Base-by-base conservation (phyloP, 345 rosid species). In the Sonneratia alba region DNA sequence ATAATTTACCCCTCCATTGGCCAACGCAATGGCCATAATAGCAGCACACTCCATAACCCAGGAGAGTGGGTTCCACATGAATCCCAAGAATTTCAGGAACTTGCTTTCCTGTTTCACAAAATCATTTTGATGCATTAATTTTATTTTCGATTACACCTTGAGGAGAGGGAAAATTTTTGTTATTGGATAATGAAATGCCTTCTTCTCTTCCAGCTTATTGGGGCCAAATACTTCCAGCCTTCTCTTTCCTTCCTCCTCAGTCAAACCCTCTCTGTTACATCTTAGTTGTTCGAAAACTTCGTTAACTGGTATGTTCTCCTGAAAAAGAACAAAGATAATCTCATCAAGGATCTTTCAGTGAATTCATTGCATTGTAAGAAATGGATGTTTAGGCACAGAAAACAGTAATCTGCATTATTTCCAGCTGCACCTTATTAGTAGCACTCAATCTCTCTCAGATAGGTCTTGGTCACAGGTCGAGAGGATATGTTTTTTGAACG, bases 21-120 rank as follows among this genome's bases (percentile, higher is more conserved):
- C 97, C 77, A 91, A 76, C 37, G 71, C 88, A 43, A 91, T 91
- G 62, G 97, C 97, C 97, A 91, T 89, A n/a, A 91, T 76, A 57
- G 97, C 97, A 68, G 97, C 97, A 24, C 81, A 66, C 85, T 91
- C 97, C 94, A 91, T 91, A 73, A 91, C 97, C 97, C 97, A 91
- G 4, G 97, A 91, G 53, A 89, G 97, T 1, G 97, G 92, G 71
- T 91, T 91, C 97, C 97, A 91, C 95, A 91, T 91, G 82, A 91
- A 91, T 24, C 97, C 92, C 78, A 91, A 80, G 77, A 91, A 91
- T 73, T 87, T 91, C 73, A 88, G 75, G 67, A 91, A 0, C 83
- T 91, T 91, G 80, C 75, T 88, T 68, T 91, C 97, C 91, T 87
- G 86, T 83, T 74, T 61, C 24, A 77, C 24, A 36, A n/a, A 57